Conservation (phyloP, 2,329 filamentous ascomycete genomes). For the Nothophoma quercina region DNA sequence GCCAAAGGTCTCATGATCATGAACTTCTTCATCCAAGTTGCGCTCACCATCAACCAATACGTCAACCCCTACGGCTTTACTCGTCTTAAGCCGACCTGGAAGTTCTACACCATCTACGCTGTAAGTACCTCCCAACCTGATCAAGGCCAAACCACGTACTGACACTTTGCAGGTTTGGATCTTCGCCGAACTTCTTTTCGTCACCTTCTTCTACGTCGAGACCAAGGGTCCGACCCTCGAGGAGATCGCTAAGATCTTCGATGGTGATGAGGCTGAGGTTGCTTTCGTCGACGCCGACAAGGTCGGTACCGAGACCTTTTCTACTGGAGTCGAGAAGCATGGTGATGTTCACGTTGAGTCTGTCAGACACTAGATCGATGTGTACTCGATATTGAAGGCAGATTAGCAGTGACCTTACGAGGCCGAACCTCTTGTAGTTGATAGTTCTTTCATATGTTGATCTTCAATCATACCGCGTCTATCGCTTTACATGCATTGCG, state of each 20-base stretch:
- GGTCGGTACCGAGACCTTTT: slow-evolving; percentile 25
- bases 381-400: too few species aligned
- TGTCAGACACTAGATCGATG: background rate
- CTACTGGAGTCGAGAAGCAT: slow-evolving; percentile 37
- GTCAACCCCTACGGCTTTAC: slow-evolving; percentile 71
- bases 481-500: background rate
- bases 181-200: slow-evolving; percentile 65
- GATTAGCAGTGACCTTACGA: background rate
- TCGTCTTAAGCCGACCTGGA: slow-evolving; percentile 63
- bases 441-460: background rate
- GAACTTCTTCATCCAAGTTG: slow-evolving; percentile 69
- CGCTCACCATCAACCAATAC: slow-evolving; percentile 67
- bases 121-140: slow-evolving; percentile 45
- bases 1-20: slow-evolving; percentile 62
- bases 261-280: slow-evolving; percentile 65
- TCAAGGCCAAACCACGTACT: slow-evolving; percentile 3
- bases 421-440: background rate
- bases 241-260: slow-evolving; percentile 74
- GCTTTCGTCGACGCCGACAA: slow-evolving; percentile 36
- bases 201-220: slow-evolving; percentile 73
- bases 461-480: background rate
- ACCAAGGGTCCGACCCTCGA: slow-evolving; percentile 75
- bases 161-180: slow-evolving; percentile 60
- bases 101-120: slow-evolving; percentile 72
- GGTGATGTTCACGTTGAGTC: slow-evolving; percentile 28